Conservation (phyloP, 1,284 basidiomycete species). For the Fistulina hepatica region DNA sequence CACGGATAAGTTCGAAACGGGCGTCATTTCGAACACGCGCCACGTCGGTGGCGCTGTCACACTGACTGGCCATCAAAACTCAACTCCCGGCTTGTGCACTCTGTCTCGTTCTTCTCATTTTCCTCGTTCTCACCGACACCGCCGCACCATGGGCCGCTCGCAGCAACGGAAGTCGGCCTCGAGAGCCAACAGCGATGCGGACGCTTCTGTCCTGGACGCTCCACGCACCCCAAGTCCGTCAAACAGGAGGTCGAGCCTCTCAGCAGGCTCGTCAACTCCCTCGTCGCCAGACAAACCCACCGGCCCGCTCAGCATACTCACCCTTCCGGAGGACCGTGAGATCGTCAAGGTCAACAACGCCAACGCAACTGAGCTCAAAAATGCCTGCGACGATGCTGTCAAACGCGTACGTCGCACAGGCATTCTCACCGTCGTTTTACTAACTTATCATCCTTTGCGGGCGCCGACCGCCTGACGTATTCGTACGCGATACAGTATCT, state of each 20-base stretch:
- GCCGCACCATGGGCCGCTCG: no score
- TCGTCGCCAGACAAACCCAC: conserved; percentile 32
- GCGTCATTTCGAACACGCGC: no score
- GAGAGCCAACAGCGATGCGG: no score
- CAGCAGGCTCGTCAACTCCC: conserved; percentile 10
- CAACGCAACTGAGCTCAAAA: conserved; percentile 75
- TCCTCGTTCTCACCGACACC: no score
- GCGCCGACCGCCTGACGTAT: conserved; percentile 6
- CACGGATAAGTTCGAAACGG: no score
- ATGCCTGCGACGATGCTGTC: conserved; percentile 81
- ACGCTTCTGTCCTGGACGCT: no score
- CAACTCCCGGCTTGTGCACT: no score
- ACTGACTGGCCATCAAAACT: no score
- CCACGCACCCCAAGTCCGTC: conserved; percentile 1
- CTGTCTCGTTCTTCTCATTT: no score
- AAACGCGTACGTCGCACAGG: conserved; percentile 57
- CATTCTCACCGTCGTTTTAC: not conserved
- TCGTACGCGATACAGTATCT: conserved; percentile 49
- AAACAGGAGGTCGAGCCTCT: not conserved
- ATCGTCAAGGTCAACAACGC: conserved; percentile 77
- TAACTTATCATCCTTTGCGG: not conserved
- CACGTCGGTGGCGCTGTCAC: no score
- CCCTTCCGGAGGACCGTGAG: conserved; percentile 42
- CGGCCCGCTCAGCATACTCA: conserved; percentile 41
- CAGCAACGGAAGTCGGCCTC: no score